phyloP scores from a whole-genome alignment of 148 eudicot genomes.

The Amaranthus cruentus region DNA sequence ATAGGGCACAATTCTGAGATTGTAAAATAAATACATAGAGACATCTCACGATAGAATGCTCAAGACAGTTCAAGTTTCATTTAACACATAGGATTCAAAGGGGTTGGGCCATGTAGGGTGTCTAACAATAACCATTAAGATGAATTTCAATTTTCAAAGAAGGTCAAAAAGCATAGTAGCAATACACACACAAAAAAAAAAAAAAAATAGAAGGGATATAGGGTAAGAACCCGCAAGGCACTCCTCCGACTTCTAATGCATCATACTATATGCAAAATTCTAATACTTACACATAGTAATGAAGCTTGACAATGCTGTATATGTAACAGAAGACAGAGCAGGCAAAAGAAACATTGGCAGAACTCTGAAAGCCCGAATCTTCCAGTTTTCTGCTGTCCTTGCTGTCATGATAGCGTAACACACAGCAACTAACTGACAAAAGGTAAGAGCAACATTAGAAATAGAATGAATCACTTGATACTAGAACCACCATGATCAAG shows the following conservation, averaged over 20 bases:
- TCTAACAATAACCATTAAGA: background rate
- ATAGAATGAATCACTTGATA: background rate
- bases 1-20: too few relatives aligned
- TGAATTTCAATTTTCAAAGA: background rate
- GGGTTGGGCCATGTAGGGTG: background rate
- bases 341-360: conserved; percentile 93
- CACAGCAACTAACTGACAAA: conserved; percentile 69
- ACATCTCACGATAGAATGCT: background rate
- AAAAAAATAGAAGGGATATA: background rate
- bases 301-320: conserved; percentile 49
- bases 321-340: conserved; percentile 44
- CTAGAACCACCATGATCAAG: background rate
- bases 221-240: background rate
- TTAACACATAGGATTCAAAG: background rate
- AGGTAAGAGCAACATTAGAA: conserved; percentile 14
- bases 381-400: conserved; percentile 68
- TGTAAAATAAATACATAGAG: too few relatives aligned
- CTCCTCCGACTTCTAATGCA: background rate
- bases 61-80: too few relatives aligned
- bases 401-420: conserved; percentile 82
- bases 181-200: background rate
- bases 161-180: background rate
- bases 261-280: background rate
- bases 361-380: conserved; percentile 72
- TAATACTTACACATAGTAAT: conserved; percentile 61